phyloP scores from a whole-genome alignment of 106 monocot species.

The Xerophyta viscosa region DNA sequence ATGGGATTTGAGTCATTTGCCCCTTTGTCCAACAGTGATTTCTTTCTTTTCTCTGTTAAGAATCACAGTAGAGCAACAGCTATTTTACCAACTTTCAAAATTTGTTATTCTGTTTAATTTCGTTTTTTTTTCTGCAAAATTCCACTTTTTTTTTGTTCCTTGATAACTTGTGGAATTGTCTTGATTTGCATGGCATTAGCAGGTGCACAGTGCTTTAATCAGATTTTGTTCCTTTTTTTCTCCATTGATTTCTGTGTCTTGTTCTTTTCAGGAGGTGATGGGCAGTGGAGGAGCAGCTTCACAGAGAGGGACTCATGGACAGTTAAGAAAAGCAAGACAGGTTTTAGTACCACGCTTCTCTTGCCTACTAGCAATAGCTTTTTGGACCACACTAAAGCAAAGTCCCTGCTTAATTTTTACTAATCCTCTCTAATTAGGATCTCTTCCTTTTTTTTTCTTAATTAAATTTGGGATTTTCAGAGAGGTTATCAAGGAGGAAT shows the following conservation, averaged over 20 bases:
- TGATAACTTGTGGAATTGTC: no score
- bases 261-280: slow-evolving; percentile 15
- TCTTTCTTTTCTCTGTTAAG: neutral
- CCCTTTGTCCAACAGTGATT: neutral
- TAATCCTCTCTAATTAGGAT: no score
- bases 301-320: slow-evolving; percentile 62
- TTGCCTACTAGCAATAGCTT: neutral
- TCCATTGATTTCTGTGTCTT: slow-evolving; percentile 12
- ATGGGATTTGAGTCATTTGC: slow-evolving; percentile 9
- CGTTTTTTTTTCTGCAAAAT: neutral
- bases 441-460: slow-evolving; percentile 15
- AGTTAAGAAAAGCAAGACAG: slow-evolving; percentile 84
- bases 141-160: neutral
- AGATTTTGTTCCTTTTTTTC: neutral
- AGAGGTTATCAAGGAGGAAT: slow-evolving; percentile 40
- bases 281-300: slow-evolving; percentile 58
- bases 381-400: slow-evolving; percentile 25
- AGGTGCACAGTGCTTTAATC: neutral
- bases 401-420: slow-evolving; percentile 4
- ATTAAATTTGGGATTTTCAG: slow-evolving; percentile 50
- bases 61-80: neutral
- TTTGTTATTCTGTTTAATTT: neutral
- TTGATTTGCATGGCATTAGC: no score
- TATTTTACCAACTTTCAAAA: neutral
- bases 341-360: slow-evolving; percentile 15